A percentile compares a stretch with the other conserved stretches of the same genome.
Evolutionary conservation across 805 yeast genomes (phyloP).

Genomic region (Schizosaccharomyces pombe): DNA sequence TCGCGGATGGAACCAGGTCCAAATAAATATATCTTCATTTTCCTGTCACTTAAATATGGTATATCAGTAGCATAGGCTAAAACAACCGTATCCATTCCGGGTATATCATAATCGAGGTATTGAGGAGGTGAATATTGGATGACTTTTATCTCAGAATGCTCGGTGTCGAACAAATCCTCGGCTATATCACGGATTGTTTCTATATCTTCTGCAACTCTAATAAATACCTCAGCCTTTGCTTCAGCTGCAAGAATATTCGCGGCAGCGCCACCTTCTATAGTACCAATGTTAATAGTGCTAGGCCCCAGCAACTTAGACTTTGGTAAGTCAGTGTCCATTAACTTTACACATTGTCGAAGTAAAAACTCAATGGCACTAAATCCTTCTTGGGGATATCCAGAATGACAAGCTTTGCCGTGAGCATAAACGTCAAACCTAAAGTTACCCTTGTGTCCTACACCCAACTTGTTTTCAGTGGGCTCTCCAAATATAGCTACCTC

Average conservation of each 20-base stretch:
- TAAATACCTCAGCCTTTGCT: constrained; percentile 26
- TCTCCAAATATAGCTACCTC: constrained; percentile 46
- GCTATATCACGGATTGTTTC: constrained; percentile 15
- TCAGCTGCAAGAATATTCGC: constrained; percentile 39
- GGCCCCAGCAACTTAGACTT: constrained; percentile 30
- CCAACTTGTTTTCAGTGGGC: constrained; percentile 47
- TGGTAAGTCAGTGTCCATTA: constrained; percentile 27
- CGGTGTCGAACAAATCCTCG: neutral
- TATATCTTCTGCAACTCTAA: constrained; percentile 31
- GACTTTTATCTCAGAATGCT: neutral
- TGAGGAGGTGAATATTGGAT: constrained; percentile 9
- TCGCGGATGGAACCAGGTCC: constrained; percentile 45
- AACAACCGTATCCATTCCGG: constrained; percentile 35
- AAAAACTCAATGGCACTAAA: constrained; percentile 35
- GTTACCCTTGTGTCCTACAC: constrained; percentile 36
- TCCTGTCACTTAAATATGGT: constrained; percentile 21
- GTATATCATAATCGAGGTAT: constrained; percentile 35
- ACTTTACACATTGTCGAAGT: constrained; percentile 25
- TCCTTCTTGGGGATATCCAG: constrained; percentile 34
- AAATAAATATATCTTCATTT: constrained; percentile 28
- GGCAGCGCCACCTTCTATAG: constrained; percentile 38
- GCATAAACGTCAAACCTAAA: constrained; percentile 7
- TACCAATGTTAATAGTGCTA: constrained; percentile 39
- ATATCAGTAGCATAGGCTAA: constrained; percentile 33
- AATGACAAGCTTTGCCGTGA: constrained; percentile 8